phyloP scores from a whole-genome alignment of 2,329 filamentous ascomycete genomes.

The Xylaria multiplex region DNA sequence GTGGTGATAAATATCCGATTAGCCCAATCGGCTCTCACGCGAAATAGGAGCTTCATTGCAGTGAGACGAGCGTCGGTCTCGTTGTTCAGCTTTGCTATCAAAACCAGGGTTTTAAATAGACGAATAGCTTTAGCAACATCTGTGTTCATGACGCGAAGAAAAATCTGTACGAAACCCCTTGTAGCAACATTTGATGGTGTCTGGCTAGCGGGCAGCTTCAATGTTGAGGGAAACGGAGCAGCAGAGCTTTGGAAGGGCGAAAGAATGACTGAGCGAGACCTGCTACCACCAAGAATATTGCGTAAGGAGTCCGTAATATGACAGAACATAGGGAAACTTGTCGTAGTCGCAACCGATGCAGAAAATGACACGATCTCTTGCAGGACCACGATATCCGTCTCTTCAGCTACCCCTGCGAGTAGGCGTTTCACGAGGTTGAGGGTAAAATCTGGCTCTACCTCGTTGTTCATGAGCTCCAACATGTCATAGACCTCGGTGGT shows the following conservation, averaged over 20 bases:
- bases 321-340: conserved; percentile 67
- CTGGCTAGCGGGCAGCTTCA: conserved; percentile 48
- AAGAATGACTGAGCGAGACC: conserved; percentile 55
- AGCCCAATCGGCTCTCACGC: conserved; percentile 83
- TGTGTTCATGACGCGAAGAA: conserved; percentile 75
- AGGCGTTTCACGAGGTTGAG: conserved; percentile 69
- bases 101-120: conserved; percentile 71
- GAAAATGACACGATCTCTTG: conserved; percentile 72
- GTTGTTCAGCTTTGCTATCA: conserved; percentile 68
- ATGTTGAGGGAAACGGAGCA: conserved; percentile 37
- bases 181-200: conserved; percentile 77
- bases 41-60: conserved; percentile 81
- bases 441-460: conserved; percentile 67
- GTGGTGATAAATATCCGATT: conserved; percentile 78
- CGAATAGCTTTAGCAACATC: conserved; percentile 72
- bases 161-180: conserved; percentile 77
- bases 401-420: conserved; percentile 68
- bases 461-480: conserved; percentile 66
- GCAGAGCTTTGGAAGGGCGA: conserved; percentile 40
- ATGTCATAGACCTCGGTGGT: conserved; percentile 69
- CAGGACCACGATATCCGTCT: conserved; percentile 72
- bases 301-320: conserved; percentile 64
- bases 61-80: conserved; percentile 77
- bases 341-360: conserved; percentile 70
- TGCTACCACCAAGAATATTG: conserved; percentile 61